These are phyloP conservation scores for Podospora pseudopauciseta DNA, from an alignment of 495 filamentous ascomycete genomes.

Conservation along the genomic window DNA sequence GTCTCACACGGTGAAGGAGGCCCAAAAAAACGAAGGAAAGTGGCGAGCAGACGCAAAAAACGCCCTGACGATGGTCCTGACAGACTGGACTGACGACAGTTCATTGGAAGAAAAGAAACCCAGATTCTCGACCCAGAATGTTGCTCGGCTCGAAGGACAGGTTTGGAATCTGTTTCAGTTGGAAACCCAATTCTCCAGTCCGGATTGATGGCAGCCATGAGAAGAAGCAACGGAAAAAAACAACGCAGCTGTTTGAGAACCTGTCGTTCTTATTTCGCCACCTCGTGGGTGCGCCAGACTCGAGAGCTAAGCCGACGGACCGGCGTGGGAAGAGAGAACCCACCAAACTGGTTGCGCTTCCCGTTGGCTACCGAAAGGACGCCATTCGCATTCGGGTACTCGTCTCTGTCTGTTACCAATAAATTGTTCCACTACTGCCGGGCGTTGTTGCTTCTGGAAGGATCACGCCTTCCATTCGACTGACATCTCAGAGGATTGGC, in stretches of 20 bases:
- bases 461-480: not conserved
- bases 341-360: not conserved
- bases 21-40: not conserved
- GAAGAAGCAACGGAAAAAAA: not conserved
- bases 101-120: not conserved
- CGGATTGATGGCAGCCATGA: not conserved
- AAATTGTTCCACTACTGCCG: not conserved
- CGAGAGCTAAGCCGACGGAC: not conserved
- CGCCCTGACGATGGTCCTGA: not conserved
- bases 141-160: not conserved
- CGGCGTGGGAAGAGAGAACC: not conserved
- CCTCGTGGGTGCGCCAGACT: not conserved
- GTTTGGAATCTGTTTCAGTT: not conserved
- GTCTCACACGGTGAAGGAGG: slow-evolving; percentile 5
- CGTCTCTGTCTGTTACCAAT: not conserved
- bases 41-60: not conserved
- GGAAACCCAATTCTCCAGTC: not conserved
- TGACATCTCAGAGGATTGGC: no score
- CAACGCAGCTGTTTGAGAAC: not conserved
- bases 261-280: not conserved
- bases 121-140: not conserved
- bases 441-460: not conserved
- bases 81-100: not conserved
- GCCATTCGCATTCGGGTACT: not conserved
- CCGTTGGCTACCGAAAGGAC: not conserved